Evolutionary conservation across 1,284 basidiomycete species (phyloP).

Genomic region (Athelia psychrophila): DNA sequence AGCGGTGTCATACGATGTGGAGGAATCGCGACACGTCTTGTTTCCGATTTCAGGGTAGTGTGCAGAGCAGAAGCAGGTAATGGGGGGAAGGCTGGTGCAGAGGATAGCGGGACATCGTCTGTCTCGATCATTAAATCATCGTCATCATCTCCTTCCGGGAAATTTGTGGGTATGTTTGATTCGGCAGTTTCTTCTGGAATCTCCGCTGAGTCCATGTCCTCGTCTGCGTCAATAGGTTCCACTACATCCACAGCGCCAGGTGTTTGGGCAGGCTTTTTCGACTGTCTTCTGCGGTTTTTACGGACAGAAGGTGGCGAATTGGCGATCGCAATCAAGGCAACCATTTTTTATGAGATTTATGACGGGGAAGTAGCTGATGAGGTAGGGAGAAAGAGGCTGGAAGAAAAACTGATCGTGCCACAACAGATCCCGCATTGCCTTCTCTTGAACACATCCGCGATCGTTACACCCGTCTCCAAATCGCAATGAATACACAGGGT

Average conservation of each 20-base stretch:
- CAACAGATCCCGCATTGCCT: neutral
- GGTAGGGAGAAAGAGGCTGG: neutral
- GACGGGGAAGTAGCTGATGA: neutral
- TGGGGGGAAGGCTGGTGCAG: slow-evolving; percentile 64
- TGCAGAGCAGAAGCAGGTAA: slow-evolving; percentile 57
- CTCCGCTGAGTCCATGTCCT: neutral
- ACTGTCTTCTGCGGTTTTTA: slow-evolving; percentile 56
- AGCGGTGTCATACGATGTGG: slow-evolving; percentile 97
- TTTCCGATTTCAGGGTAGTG: slow-evolving; percentile 70
- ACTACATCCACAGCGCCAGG: slow-evolving; percentile 22
- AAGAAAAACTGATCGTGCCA: neutral
- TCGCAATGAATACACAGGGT: neutral
- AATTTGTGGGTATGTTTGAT: neutral
- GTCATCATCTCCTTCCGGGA: slow-evolving; percentile 33
- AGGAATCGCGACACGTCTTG: slow-evolving; percentile 84
- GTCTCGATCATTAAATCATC: slow-evolving; percentile 65
- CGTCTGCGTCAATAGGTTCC: slow-evolving; percentile 32
- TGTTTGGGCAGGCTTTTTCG: slow-evolving; percentile 39
- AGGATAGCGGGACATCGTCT: slow-evolving; percentile 39
- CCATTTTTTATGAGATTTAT: slow-evolving; percentile 39
- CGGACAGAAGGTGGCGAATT: slow-evolving; percentile 32
- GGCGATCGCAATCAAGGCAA: slow-evolving; percentile 44
- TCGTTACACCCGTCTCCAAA: neutral
- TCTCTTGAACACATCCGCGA: neutral
- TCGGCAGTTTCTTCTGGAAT: neutral